These are phyloP conservation scores for Pseudogymnoascus sp. DNA, from an alignment of 2,329 filamentous ascomycete genomes.

Conservation along the genomic window DNA sequence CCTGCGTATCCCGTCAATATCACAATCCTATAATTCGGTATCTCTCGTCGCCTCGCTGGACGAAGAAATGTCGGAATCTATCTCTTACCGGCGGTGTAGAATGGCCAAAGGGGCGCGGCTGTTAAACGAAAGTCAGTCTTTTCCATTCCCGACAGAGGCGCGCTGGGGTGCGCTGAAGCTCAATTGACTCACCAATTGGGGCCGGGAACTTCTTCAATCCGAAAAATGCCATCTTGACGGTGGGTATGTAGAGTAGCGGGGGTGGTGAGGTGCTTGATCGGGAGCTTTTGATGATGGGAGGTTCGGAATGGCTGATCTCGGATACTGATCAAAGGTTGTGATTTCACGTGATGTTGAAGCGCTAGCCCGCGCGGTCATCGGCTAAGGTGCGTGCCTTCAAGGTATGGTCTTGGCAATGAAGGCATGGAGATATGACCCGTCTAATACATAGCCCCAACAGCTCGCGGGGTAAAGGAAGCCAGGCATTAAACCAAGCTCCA, in stretches of 20 bases:
- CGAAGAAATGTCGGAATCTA: background rate
- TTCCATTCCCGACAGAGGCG: constrained; percentile 15
- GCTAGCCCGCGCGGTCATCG: background rate
- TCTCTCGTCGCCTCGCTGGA: background rate
- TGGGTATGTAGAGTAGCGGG: constrained; percentile 32
- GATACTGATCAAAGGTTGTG: background rate
- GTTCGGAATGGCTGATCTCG: constrained; percentile 1
- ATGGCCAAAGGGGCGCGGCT: constrained; percentile 89
- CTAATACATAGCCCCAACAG: constrained; percentile 4
- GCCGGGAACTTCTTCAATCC: constrained; percentile 72
- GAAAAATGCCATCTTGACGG: constrained; percentile 65
- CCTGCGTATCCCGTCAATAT: constrained; percentile 42
- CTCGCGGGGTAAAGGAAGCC: background rate
- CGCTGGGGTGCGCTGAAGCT: constrained; percentile 13
- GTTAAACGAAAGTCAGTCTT: constrained; percentile 20
- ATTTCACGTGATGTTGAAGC: constrained; percentile 1
- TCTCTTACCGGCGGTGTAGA: constrained; percentile 83
- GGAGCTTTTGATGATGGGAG: background rate
- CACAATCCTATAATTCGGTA: background rate
- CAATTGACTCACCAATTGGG: constrained; percentile 62
- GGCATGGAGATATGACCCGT: background rate
- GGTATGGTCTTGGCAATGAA: constrained; percentile 4
- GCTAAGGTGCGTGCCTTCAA: constrained; percentile 2
- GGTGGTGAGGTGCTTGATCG: constrained; percentile 26
- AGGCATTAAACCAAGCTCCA: background rate